Evolutionary conservation across 73 alveolate genomes (phyloP).

Genomic region (Tetrahymena borealis): DNA sequence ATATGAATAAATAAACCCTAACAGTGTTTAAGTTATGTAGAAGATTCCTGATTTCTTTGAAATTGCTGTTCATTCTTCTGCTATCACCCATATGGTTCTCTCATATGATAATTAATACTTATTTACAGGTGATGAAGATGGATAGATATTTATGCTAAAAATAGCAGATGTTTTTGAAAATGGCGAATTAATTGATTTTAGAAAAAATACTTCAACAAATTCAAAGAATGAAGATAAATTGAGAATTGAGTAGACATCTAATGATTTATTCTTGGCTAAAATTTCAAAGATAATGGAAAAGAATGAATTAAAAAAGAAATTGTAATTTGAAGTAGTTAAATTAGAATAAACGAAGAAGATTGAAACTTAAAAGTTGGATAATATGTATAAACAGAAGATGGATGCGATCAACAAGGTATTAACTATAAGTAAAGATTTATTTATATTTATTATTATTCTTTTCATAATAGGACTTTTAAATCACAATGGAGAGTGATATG

Average conservation of each 20-base stretch:
- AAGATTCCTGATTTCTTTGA: slow-evolving; percentile 35
- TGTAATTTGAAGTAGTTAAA: slow-evolving; percentile 34
- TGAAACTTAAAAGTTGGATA: slow-evolving; percentile 30
- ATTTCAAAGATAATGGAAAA: slow-evolving; percentile 26
- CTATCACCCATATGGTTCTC: slow-evolving; percentile 25
- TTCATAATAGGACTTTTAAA: slow-evolving; percentile 5
- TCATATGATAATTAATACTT: slow-evolving; percentile 24
- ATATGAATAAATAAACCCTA: slow-evolving; percentile 14
- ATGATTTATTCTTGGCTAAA: slow-evolving; percentile 26
- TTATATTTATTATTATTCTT: background rate
- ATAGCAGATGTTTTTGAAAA: slow-evolving; percentile 1
- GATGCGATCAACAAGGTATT: slow-evolving; percentile 9
- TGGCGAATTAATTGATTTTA: background rate
- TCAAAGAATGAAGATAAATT: slow-evolving; percentile 12
- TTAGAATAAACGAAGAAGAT: slow-evolving; percentile 35
- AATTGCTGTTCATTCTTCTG: slow-evolving; percentile 24
- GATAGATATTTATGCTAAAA: slow-evolving; percentile 22
- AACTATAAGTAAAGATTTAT: background rate
- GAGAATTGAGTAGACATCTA: slow-evolving; percentile 33
- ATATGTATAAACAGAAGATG: slow-evolving; percentile 10
- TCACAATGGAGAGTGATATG: slow-evolving; percentile 28
- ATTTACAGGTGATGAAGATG: slow-evolving; percentile 46
- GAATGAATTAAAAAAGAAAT: slow-evolving; percentile 22
- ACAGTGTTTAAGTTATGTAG: slow-evolving; percentile 5
- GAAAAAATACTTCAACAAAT: background rate